Conservation (phyloP, 805 yeast species). For the Komagataella pseudopastoris region DNA sequence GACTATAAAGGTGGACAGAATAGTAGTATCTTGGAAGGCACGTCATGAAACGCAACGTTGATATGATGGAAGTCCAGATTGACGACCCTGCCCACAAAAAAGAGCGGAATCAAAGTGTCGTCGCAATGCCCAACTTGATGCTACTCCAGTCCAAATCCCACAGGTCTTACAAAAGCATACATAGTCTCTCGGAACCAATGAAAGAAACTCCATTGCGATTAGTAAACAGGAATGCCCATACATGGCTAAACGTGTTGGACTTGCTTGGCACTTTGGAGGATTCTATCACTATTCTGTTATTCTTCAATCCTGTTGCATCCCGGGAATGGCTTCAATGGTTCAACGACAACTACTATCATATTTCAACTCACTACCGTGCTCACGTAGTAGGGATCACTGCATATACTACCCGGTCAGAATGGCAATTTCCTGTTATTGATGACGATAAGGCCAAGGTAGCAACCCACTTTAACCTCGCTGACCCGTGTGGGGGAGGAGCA, state of each 20-base stretch:
- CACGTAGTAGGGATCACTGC: background rate
- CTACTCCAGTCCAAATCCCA: background rate
- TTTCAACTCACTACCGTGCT: background rate
- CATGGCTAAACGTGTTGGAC: background rate
- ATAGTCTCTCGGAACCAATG: background rate
- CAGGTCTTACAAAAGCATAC: background rate
- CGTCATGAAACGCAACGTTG: background rate
- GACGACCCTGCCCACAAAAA: background rate
- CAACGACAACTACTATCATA: no score
- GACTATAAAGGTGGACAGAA: background rate
- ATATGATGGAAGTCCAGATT: background rate
- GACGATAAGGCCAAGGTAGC: background rate
- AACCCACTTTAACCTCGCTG: background rate
- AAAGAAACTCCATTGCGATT: background rate
- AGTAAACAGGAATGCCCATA: background rate
- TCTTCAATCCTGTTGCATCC: background rate
- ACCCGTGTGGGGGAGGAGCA: conserved; percentile 3
- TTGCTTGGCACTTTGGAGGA: background rate
- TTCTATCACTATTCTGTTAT: background rate
- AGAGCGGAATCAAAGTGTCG: background rate
- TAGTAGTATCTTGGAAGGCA: background rate
- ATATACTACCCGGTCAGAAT: background rate
- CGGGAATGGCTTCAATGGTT: background rate
- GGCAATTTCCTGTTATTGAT: background rate
- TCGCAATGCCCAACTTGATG: background rate